Evolutionary conservation across 2,329 filamentous ascomycete species (phyloP).

Genomic region (Epichloe uncinata): DNA sequence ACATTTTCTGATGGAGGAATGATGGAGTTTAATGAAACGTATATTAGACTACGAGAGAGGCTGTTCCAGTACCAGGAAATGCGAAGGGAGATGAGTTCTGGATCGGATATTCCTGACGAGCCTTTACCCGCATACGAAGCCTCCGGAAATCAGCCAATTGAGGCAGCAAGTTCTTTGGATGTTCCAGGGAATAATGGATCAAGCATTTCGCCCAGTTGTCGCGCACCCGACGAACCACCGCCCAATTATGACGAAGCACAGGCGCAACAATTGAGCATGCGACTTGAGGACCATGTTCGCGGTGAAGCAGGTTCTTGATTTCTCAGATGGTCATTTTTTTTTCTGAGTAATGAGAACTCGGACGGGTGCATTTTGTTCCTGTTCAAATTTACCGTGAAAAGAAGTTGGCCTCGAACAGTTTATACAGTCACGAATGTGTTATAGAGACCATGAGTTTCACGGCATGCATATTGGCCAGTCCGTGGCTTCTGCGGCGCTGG

Average conservation of each 20-base stretch:
- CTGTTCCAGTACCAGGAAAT: constrained; percentile 69
- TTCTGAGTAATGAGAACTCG: not conserved
- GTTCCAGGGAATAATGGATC: constrained; percentile 18
- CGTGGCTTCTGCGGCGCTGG: constrained; percentile 2
- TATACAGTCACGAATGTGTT: not conserved
- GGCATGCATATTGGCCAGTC: constrained; percentile 4
- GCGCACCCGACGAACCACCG: constrained; percentile 59
- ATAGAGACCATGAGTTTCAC: constrained; percentile 3
- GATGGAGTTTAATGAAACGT: constrained; percentile 74
- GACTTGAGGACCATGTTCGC: constrained; percentile 56
- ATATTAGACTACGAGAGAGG: constrained; percentile 73
- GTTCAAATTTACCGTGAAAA: not conserved
- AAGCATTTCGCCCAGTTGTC: constrained; percentile 24
- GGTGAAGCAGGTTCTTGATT: constrained; percentile 23
- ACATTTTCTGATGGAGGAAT: constrained; percentile 94
- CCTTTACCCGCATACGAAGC: constrained; percentile 81
- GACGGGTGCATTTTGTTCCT: not conserved
- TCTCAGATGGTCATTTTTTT: not conserved
- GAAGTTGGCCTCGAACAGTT: not conserved
- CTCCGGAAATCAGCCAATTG: constrained; percentile 20
- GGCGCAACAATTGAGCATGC: constrained; percentile 46
- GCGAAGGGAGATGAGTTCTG: constrained; percentile 52
- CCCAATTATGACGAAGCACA: constrained; percentile 89
- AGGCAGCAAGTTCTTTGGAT: constrained; percentile 14
- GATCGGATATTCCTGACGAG: constrained; percentile 60